Conservation (phyloP, 2,329 filamentous ascomycete genomes). For the Mycosphaerella arachidis region DNA sequence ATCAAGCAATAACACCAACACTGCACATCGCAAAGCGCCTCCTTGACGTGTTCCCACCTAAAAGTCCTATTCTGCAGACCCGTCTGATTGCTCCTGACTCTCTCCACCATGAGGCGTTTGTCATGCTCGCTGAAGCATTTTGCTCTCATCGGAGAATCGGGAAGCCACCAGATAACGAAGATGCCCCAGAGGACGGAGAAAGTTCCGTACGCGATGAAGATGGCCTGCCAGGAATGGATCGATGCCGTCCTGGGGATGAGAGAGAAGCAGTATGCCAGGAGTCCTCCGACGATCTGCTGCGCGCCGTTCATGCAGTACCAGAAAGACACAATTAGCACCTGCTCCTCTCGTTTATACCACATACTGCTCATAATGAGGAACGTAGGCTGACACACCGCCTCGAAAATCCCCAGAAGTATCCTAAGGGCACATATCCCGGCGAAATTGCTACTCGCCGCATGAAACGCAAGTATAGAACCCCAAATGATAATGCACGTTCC, state of each 20-base stretch:
- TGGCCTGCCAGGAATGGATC: constrained; percentile 56
- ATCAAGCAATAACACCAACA: constrained; percentile 45
- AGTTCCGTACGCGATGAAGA: constrained; percentile 63
- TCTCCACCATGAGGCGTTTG: constrained; percentile 53
- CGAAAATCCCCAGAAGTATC: constrained; percentile 65
- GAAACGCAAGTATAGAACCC: constrained; percentile 57
- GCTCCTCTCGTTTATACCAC: constrained; percentile 68
- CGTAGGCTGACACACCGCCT: constrained; percentile 63
- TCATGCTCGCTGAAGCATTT: constrained; percentile 61
- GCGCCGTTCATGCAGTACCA: constrained; percentile 48
- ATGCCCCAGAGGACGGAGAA: constrained; percentile 60
- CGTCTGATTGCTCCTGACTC: constrained; percentile 44
- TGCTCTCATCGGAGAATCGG: constrained; percentile 66
- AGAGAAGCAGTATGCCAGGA: constrained; percentile 55
- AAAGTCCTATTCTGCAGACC: constrained; percentile 48
- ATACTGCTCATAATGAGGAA: constrained; percentile 64
- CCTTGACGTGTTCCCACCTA: constrained; percentile 50
- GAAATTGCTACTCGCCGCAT: constrained; percentile 60
- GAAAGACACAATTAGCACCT: constrained; percentile 61
- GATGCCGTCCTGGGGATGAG: constrained; percentile 27
- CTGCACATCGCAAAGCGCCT: constrained; percentile 62
- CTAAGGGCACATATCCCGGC: constrained; percentile 56
- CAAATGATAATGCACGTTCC: constrained; percentile 60
- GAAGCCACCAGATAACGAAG: constrained; percentile 61
- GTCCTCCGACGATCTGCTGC: constrained; percentile 67